phyloP scores from a whole-genome alignment of 2,329 filamentous ascomycete species.

The Penicillium capsulatum region DNA sequence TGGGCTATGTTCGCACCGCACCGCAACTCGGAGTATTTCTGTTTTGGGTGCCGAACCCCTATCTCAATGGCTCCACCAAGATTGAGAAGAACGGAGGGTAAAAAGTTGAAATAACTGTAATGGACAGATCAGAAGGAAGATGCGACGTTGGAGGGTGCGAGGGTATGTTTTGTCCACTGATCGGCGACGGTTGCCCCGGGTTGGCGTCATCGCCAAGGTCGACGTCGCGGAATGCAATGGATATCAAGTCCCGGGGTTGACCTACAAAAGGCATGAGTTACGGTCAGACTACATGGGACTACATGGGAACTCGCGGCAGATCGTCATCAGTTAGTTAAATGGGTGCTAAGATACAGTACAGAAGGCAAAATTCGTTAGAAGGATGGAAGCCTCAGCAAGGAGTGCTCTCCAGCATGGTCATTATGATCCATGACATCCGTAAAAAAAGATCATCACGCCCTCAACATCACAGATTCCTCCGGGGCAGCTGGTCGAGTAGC shows the following conservation, averaged over 20 bases:
- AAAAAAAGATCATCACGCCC: slow-evolving; percentile 24
- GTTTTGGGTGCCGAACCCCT: slow-evolving; percentile 12
- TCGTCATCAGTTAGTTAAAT: slow-evolving; percentile 38
- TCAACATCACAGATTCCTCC: slow-evolving; percentile 17
- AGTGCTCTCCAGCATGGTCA: slow-evolving; percentile 22
- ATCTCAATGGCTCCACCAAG: slow-evolving; percentile 7
- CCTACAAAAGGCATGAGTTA: too few species aligned
- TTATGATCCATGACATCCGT: slow-evolving; percentile 21
- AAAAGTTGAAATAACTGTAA: too few species aligned
- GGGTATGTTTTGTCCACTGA: slow-evolving; percentile 13
- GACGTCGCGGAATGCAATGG: background rate
- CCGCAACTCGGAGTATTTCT: slow-evolving; percentile 8
- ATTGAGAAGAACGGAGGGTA: too few species aligned
- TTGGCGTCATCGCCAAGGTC: slow-evolving; percentile 18
- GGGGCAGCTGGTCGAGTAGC: slow-evolving; percentile 21
- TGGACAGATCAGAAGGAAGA: too few species aligned
- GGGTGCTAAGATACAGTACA: slow-evolving; percentile 42
- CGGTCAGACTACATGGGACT: background rate
- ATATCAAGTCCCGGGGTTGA: background rate
- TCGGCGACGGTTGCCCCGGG: slow-evolving; percentile 21
- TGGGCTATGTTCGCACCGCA: slow-evolving; percentile 5
- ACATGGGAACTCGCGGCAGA: slow-evolving; percentile 28
- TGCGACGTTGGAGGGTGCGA: too few species aligned
- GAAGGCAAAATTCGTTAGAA: slow-evolving; percentile 37
- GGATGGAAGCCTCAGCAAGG: slow-evolving; percentile 23